phyloP scores from a whole-genome alignment of 495 filamentous ascomycete species.

The Trichoderma gamsii region DNA sequence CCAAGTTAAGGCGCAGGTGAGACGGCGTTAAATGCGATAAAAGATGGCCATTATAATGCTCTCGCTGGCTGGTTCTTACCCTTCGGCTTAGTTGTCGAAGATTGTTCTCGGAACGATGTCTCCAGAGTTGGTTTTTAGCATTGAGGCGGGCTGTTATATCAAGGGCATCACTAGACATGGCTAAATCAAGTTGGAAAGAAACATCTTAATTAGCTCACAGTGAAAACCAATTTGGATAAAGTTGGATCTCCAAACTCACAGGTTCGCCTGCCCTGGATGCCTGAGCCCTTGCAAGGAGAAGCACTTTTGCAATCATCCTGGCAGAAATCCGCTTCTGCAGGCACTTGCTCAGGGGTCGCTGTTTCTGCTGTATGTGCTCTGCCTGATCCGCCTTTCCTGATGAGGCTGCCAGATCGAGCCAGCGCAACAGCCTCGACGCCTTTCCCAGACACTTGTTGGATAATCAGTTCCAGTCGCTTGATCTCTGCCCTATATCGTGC shows the following conservation, averaged over 20 bases:
- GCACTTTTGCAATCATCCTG: background rate
- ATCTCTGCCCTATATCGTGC: conserved; percentile 41
- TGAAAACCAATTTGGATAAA: background rate
- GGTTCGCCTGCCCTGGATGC: background rate
- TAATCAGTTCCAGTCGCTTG: conserved; percentile 42
- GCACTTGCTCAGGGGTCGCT: background rate
- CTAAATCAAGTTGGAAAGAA: background rate
- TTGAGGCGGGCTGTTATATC: background rate
- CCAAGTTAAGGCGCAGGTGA: background rate
- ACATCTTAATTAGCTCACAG: background rate
- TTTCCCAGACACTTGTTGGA: conserved; percentile 39
- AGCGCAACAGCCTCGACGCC: conserved; percentile 43
- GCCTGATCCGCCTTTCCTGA: conserved; percentile 30
- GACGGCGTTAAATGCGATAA: background rate
- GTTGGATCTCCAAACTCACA: background rate
- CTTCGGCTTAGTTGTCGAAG: background rate
- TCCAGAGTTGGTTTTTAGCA: background rate
- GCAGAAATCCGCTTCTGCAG: background rate
- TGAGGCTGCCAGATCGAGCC: conserved; percentile 37
- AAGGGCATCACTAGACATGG: background rate
- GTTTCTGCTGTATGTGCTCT: background rate
- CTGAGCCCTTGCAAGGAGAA: background rate
- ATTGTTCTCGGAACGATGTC: conserved; percentile 1
- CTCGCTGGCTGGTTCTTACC: no score
- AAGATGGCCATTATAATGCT: no score